Evolutionary conservation across 805 yeast genomes (phyloP).

Genomic region (Lipomyces starkeyi): DNA sequence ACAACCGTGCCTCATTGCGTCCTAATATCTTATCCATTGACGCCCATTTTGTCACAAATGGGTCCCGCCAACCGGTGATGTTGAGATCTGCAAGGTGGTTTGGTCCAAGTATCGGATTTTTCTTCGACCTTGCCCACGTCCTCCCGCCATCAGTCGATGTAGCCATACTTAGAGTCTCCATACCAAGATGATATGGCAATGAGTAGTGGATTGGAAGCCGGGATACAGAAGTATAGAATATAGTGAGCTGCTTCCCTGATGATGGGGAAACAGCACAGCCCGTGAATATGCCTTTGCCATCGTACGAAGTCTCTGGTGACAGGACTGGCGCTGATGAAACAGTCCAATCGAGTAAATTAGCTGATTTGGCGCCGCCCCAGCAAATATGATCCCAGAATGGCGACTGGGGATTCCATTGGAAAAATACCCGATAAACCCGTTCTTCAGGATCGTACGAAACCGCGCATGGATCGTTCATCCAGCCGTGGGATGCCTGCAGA

Average conservation of each 20-base stretch:
- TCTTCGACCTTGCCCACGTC: slow-evolving; percentile 4
- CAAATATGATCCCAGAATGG: slow-evolving; percentile 12
- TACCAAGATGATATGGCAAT: slow-evolving; percentile 13
- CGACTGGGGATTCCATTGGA: slow-evolving; percentile 15
- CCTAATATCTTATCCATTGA: neutral
- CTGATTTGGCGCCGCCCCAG: slow-evolving; percentile 14
- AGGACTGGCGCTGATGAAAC: neutral
- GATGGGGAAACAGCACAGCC: slow-evolving; percentile 7
- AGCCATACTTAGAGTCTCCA: slow-evolving; percentile 13
- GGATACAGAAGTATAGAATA: slow-evolving; percentile 8
- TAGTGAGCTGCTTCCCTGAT: slow-evolving; percentile 1
- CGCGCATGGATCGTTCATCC: slow-evolving; percentile 22
- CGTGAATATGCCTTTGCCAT: slow-evolving; percentile 11
- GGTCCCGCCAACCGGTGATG: slow-evolving; percentile 17
- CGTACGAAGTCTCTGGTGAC: slow-evolving; percentile 3
- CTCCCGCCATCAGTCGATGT: slow-evolving; percentile 12
- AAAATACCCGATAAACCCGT: slow-evolving; percentile 6
- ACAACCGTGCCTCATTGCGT: neutral
- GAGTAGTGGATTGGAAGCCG: slow-evolving; percentile 16
- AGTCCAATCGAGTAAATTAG: slow-evolving; percentile 10
- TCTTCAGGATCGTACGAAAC: slow-evolving; percentile 13
- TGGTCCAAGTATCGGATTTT: slow-evolving; percentile 13
- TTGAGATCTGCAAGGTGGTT: neutral
- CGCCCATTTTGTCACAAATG: slow-evolving; percentile 12
- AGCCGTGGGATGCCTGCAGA: slow-evolving; percentile 13